Evolutionary conservation across 768 basidiomycete genomes (phyloP).

Genomic region (Auricularia sp.): DNA sequence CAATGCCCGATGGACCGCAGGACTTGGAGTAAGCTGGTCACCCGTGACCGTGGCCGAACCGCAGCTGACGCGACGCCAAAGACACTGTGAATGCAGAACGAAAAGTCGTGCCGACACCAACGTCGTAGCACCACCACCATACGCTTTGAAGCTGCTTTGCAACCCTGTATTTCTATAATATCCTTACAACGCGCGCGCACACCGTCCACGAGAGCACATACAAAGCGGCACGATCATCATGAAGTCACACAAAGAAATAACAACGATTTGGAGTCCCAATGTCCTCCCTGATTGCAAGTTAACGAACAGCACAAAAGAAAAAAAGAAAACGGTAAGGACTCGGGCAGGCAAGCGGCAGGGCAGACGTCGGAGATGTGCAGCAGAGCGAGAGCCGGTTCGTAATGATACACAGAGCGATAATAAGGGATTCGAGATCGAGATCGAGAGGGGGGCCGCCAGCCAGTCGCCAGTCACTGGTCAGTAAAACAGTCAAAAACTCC

Average conservation of each 20-base stretch:
- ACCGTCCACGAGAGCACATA: neutral
- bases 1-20: constrained; percentile 98
- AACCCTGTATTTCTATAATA: neutral
- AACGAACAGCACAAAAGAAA: constrained; percentile 1
- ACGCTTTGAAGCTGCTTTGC: neutral
- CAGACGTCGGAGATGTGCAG: constrained; percentile 5
- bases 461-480: neutral
- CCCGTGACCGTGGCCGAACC: neutral
- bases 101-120: neutral
- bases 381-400: neutral
- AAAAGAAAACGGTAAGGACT: neutral
- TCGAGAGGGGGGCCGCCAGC: neutral
- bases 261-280: neutral
- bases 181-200: neutral
- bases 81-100: neutral
- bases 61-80: neutral
- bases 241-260: neutral
- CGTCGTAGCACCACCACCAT: neutral
- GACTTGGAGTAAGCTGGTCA: constrained; percentile 62
- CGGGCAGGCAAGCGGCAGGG: neutral
- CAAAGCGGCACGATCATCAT: too few species aligned
- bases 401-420: constrained; percentile 2
- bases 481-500: too few species aligned
- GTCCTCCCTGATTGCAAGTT: neutral
- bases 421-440: constrained; percentile 3